Percentiles rank a stretch among this genome's conserved stretches.
These are phyloP conservation scores for Leccinum longicurvipes DNA, from an alignment of 768 basidiomycete genomes.

Conservation along the genomic window DNA sequence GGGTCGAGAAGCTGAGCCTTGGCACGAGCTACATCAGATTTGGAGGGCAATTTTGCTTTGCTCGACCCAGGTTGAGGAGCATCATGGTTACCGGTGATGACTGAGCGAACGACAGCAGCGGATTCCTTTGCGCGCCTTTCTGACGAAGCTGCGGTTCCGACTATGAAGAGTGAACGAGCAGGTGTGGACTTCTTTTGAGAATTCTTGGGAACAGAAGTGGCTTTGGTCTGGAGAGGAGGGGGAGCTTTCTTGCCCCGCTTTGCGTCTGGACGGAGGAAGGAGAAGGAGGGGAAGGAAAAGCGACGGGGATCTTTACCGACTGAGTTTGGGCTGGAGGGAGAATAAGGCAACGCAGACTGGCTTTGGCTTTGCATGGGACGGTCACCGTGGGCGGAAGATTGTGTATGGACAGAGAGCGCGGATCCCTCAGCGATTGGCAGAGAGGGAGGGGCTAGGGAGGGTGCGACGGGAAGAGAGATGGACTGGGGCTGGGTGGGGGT, in stretches of 20 bases:
- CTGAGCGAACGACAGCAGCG: constrained; percentile 58
- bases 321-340: constrained; percentile 1
- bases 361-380: constrained; percentile 23
- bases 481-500: background rate
- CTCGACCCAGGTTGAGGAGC: constrained; percentile 30
- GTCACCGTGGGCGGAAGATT: constrained; percentile 17
- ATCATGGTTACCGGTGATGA: constrained; percentile 59
- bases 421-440: constrained; percentile 1
- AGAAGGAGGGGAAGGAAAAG: constrained; percentile 47
- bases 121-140: constrained; percentile 63
- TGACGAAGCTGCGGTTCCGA: constrained; percentile 34
- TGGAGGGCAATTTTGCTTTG: constrained; percentile 41
- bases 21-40: constrained; percentile 56
- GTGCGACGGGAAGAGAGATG: constrained; percentile 8
- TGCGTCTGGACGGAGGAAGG: constrained; percentile 38
- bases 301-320: constrained; percentile 34
- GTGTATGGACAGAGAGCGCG: constrained; percentile 8
- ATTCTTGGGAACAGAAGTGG: constrained; percentile 36
- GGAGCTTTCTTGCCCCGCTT: constrained; percentile 23
- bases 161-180: constrained; percentile 32
- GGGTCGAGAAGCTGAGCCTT: constrained; percentile 66
- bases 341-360: constrained; percentile 29
- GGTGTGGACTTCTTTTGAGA: constrained; percentile 40
- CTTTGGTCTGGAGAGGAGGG: constrained; percentile 14
- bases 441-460: constrained; percentile 21